A percentile compares a stretch with the other conserved stretches of the same genome.
These are phyloP conservation scores for Penicillium glabrum DNA, from an alignment of 2,329 filamentous ascomycete genomes.

Conservation along the genomic window DNA sequence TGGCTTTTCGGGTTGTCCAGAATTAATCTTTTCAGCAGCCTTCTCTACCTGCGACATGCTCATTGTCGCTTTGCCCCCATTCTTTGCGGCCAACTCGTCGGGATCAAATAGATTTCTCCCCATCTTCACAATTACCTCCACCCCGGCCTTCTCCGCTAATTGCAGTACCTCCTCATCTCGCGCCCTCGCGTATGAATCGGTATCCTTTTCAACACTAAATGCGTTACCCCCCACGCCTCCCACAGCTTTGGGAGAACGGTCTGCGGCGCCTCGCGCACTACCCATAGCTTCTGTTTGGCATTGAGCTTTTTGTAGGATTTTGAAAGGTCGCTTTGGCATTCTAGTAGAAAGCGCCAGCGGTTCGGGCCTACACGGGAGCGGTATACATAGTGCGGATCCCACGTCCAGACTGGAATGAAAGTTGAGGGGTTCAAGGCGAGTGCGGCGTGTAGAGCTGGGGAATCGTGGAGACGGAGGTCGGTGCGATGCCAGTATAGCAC, in stretches of 20 bases:
- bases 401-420: constrained; percentile 75
- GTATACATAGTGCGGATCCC: constrained; percentile 80
- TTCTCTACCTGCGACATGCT: constrained; percentile 66
- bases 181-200: constrained; percentile 68
- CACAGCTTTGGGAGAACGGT: constrained; percentile 71
- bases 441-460: constrained; percentile 69
- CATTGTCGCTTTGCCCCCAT: constrained; percentile 72
- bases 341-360: constrained; percentile 73
- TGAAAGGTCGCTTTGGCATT: constrained; percentile 72
- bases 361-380: constrained; percentile 68
- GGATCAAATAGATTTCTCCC: constrained; percentile 74
- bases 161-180: constrained; percentile 61
- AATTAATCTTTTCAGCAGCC: constrained; percentile 59
- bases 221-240: constrained; percentile 70
- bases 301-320: constrained; percentile 68
- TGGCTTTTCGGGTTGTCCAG: constrained; percentile 60
- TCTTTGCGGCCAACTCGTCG: constrained; percentile 65
- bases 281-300: constrained; percentile 66
- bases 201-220: constrained; percentile 77
- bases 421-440: constrained; percentile 67
- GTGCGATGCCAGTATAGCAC: constrained; percentile 80
- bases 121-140: constrained; percentile 63
- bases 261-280: constrained; percentile 71
- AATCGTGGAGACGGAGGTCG: constrained; percentile 75
- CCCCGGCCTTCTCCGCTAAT: constrained; percentile 64